phyloP scores from a whole-genome alignment of 768 basidiomycete species.

The Kwoniella sp. region DNA sequence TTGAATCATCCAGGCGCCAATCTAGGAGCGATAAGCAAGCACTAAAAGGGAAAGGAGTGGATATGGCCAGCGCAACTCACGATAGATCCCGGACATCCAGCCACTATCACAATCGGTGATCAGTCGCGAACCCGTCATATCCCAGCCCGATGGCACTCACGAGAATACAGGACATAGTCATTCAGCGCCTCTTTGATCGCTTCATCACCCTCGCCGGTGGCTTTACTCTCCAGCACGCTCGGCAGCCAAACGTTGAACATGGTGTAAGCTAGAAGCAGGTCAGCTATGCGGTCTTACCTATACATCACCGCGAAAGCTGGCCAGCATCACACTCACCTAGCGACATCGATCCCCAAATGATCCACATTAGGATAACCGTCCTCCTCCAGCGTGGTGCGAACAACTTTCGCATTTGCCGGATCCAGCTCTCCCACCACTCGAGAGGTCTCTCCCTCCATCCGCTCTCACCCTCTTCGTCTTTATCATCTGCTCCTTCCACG shows the following conservation, averaged over 20 bases:
- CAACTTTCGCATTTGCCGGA: constrained; percentile 31
- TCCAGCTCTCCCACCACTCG: constrained; percentile 29
- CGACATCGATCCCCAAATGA: constrained; percentile 49
- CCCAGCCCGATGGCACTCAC: too few relatives aligned
- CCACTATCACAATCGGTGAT: constrained; percentile 18
- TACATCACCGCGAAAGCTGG: neutral
- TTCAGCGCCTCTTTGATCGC: constrained; percentile 39
- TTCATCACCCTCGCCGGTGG: constrained; percentile 35
- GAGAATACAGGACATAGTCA: constrained; percentile 44
- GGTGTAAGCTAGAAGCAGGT: constrained; percentile 23
- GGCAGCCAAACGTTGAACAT: constrained; percentile 51
- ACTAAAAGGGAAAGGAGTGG: neutral
- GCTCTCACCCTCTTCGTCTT: neutral
- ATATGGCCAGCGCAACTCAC: constrained; percentile 12
- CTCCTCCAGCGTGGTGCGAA: constrained; percentile 46
- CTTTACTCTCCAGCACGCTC: constrained; percentile 43
- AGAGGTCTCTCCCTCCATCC: constrained; percentile 9
- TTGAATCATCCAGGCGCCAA: constrained; percentile 49
- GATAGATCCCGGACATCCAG: constrained; percentile 48
- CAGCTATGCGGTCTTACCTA: neutral
- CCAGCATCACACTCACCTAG: constrained; percentile 29
- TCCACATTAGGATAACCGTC: constrained; percentile 48
- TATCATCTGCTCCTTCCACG: neutral
- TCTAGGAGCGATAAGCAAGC: constrained; percentile 8
- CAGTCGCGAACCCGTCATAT: neutral